Evolutionary conservation across 495 filamentous ascomycete species (phyloP), one percentile per base, ranked within the genome.

Genomic region (Cairneyella variabilis): DNA sequence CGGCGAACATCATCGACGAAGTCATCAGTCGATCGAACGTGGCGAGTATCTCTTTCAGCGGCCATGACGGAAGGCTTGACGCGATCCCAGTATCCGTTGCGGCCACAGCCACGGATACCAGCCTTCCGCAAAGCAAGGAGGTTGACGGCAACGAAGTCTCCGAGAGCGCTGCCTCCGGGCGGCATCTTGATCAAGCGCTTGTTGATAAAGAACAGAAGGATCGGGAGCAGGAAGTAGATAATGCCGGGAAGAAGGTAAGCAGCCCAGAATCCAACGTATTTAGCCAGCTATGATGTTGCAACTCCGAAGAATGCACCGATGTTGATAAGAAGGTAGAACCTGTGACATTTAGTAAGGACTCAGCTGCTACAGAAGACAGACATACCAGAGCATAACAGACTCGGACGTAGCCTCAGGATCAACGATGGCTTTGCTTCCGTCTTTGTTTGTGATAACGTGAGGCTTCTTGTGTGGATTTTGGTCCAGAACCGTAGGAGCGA

Each of bases 261-360:
- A 3, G 76, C 76, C 85, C 84, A 91, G 72, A 85, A 90, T 40
- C 80, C 85, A 22, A 83, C 71, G 58, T 71, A 53, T 61, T 71
- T 72, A 39, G 69, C 72, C 5, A 70, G 47, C 43, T 75, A 75
- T 0, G 69, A 64, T 22, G 71, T 73, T 18, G 72, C 66, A 37
- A 75, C 70, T 82, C 72, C 53, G 76, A 73, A 51, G 78, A 82
- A 51, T 80, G 79, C 37, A 75, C 88, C 89, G 43, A 92, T 37
- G 69, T 93, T 91, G 74, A 91, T 88, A 58, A 83, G 83, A 39
- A 78, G 68, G 64, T 90, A 90, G 67, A 88, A 88, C 54, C 79
- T 77, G 23, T 46, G 39, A n/a, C 4, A n/a, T 9, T 40, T 50
- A 37, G 28, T 7, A 30, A 5, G 3, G 25, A 18, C 38, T 2